Conservation (phyloP, 805 yeast genomes). For the Teunomyces tritomae region DNA sequence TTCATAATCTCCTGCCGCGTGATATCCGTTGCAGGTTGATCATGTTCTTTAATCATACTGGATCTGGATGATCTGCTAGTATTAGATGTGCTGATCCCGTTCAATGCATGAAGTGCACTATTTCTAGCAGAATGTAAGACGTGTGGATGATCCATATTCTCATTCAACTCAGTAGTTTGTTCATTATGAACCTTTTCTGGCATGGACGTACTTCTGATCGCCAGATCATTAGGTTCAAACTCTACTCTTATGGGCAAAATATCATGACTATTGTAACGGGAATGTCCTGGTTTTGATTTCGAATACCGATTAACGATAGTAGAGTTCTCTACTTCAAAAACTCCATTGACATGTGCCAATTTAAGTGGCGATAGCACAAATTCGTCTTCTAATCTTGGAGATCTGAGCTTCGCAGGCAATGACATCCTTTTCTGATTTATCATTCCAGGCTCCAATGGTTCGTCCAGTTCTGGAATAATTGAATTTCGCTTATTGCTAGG, state of each 20-base stretch:
- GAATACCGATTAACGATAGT: constrained; percentile 23
- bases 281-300: constrained; percentile 31
- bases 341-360: constrained; percentile 24
- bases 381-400: constrained; percentile 22
- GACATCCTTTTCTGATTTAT: constrained; percentile 31
- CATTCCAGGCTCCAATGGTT: constrained; percentile 21
- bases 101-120: constrained; percentile 29
- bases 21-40: constrained; percentile 20
- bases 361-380: constrained; percentile 44
- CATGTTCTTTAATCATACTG: constrained; percentile 15
- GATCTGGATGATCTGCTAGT: constrained; percentile 29
- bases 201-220: constrained; percentile 25
- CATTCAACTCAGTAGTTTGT: constrained; percentile 14
- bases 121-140: constrained; percentile 14
- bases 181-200: constrained; percentile 21
- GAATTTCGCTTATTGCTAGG: constrained; percentile 2
- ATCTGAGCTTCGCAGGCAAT: constrained; percentile 31
- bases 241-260: constrained; percentile 43
- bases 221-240: constrained; percentile 27
- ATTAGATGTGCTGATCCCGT: constrained; percentile 17
- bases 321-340: constrained; percentile 11
- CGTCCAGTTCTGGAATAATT: background rate
- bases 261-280: constrained; percentile 42
- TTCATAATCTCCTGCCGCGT: constrained; percentile 49
- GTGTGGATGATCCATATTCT: constrained; percentile 1